These are phyloP conservation scores for Cryptococcus wingfieldii DNA, from an alignment of 1,284 basidiomycete genomes.

Conservation along the genomic window DNA sequence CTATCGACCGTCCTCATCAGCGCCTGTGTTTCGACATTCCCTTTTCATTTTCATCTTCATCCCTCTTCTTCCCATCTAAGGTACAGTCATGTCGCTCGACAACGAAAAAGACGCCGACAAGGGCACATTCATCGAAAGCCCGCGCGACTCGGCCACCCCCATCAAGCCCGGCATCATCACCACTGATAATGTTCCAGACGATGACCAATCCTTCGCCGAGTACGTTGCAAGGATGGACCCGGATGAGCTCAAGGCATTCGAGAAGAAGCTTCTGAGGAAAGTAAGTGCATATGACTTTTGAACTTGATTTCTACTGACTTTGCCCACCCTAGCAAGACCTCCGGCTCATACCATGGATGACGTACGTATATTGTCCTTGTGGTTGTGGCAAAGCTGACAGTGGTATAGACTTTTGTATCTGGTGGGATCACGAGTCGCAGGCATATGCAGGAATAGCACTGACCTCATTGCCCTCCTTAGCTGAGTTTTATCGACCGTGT, in stretches of 20 bases:
- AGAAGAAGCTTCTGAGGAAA: constrained; percentile 45
- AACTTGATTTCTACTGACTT: too few relatives aligned
- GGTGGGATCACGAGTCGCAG: constrained; percentile 39
- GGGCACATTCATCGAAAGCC: constrained; percentile 8
- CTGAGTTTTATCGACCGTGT: constrained; percentile 44
- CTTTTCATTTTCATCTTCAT: neutral
- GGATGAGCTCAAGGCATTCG: constrained; percentile 39
- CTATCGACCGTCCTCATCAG: too few relatives aligned
- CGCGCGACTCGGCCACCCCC: constrained; percentile 8
- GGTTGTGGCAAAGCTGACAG: neutral
- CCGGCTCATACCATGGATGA: constrained; percentile 48
- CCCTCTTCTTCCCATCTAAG: neutral
- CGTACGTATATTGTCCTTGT: constrained; percentile 27
- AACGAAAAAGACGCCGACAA: neutral
- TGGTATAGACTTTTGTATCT: constrained; percentile 33
- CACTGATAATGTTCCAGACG: constrained; percentile 14
- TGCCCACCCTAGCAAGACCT: constrained; percentile 18
- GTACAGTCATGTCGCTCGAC: too few relatives aligned
- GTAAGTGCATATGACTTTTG: constrained; percentile 8
- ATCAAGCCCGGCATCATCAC: constrained; percentile 5
- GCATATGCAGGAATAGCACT: neutral
- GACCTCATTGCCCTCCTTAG: neutral
- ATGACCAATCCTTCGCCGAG: constrained; percentile 7
- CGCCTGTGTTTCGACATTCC: too few relatives aligned
- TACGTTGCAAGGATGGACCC: constrained; percentile 30